Evolutionary conservation across 441 rosid genomes (phyloP).

Genomic region (Adansonia grandidieri): DNA sequence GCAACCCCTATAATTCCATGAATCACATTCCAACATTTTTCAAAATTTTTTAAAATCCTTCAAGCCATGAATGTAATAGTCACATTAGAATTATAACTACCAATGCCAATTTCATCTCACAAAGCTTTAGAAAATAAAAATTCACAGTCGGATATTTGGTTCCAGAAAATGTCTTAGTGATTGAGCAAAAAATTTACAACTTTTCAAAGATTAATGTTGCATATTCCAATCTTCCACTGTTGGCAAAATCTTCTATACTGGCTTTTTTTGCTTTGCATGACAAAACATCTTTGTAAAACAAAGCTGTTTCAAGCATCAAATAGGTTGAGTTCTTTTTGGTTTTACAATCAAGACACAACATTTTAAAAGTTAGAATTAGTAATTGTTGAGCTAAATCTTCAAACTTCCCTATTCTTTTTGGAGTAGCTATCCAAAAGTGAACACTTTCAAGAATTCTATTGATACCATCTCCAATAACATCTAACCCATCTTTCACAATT

Average conservation of each 20-base stretch:
- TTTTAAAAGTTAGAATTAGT: too few relatives aligned
- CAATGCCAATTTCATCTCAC: background rate
- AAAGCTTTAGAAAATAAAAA: too few relatives aligned
- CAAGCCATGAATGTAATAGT: background rate
- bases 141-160: background rate
- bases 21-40: background rate
- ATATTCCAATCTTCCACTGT: background rate
- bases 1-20: background rate
- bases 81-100: background rate
- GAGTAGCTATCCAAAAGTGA: background rate
- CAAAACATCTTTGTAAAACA: background rate
- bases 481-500: too few relatives aligned
- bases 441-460: background rate
- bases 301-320: background rate
- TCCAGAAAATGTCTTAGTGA: background rate
- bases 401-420: background rate
- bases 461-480: too few relatives aligned
- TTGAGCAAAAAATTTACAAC: too few relatives aligned
- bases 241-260: background rate
- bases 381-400: background rate
- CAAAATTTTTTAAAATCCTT: too few relatives aligned
- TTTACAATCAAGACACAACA: background rate
- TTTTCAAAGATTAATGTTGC: background rate
- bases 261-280: background rate
- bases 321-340: background rate